Evolutionary conservation across 495 filamentous ascomycete genomes (phyloP).

Genomic region (Jackrogersella minutella): DNA sequence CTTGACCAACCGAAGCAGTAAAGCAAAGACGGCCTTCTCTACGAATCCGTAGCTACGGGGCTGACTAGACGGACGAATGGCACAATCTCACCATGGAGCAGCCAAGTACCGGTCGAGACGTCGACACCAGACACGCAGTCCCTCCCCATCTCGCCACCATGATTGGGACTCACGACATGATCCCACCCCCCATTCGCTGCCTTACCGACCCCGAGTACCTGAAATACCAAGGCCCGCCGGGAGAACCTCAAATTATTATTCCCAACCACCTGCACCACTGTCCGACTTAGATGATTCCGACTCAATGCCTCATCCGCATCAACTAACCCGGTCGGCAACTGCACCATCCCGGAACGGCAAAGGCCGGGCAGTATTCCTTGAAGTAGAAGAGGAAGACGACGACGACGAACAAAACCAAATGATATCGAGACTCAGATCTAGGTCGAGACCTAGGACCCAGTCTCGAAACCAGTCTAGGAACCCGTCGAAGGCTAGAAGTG

Average conservation of each 20-base stretch:
- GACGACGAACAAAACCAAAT: slow-evolving; percentile 39
- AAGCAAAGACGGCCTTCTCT: slow-evolving; percentile 39
- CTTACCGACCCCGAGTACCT: slow-evolving; percentile 47
- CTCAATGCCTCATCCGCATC: slow-evolving; percentile 42
- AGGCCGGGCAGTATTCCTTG: slow-evolving; percentile 35
- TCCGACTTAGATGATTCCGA: slow-evolving; percentile 34
- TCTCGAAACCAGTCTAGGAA: too few species aligned
- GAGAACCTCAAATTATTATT: slow-evolving; percentile 36
- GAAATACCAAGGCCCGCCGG: slow-evolving; percentile 44
- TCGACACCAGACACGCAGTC: slow-evolving; percentile 47
- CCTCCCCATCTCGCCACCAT: slow-evolving; percentile 45
- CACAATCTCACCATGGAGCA: slow-evolving; percentile 43
- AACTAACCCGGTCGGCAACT: slow-evolving; percentile 35
- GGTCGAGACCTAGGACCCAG: slow-evolving; percentile 27
- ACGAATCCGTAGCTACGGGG: slow-evolving; percentile 45
- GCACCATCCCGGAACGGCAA: slow-evolving; percentile 35
- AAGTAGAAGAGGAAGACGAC: slow-evolving; percentile 42
- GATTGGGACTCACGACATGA: slow-evolving; percentile 52
- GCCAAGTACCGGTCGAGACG: slow-evolving; percentile 48
- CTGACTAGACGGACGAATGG: slow-evolving; percentile 56
- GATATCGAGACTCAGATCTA: slow-evolving; percentile 38
- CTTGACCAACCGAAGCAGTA: slow-evolving; percentile 41
- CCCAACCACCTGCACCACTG: slow-evolving; percentile 30
- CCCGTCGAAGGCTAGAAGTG: slow-evolving; percentile 9
- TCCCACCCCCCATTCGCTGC: slow-evolving; percentile 51